Conservation (phyloP, 768 basidiomycete genomes). For the Paxillus ammoniavirescens region DNA sequence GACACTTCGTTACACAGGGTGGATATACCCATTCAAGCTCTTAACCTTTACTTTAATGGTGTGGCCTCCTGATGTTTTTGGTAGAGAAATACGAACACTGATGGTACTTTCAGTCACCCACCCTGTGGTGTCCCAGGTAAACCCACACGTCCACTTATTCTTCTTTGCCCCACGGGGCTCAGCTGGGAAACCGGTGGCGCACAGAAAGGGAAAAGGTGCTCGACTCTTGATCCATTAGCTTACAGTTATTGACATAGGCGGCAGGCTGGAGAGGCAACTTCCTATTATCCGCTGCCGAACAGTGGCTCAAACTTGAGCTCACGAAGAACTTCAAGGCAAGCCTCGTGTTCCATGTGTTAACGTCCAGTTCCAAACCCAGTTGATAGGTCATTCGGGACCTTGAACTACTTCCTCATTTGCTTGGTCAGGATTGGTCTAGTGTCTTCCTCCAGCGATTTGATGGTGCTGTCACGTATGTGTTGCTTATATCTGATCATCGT, state of each 20-base stretch:
- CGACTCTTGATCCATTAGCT: not conserved
- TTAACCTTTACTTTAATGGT: conserved; percentile 91
- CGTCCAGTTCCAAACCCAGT: not conserved
- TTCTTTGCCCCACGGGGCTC: conserved; percentile 92
- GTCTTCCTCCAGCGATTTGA: conserved; percentile 96
- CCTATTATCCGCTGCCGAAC: conserved; percentile 86
- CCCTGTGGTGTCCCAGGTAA: conserved; percentile 93
- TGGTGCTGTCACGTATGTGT: conserved; percentile 76
- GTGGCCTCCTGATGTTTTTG: not conserved
- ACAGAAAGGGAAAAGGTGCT: conserved; percentile 86
- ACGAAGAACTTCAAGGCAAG: conserved; percentile 91
- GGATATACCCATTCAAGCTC: conserved; percentile 89
- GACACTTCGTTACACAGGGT: conserved; percentile 48
- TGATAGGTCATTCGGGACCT: conserved; percentile 85
- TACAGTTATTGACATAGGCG: not conserved
- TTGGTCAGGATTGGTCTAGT: conserved; percentile 95
- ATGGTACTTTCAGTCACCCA: conserved; percentile 63
- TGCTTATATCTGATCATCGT: conserved; percentile 6
- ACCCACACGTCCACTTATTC: conserved; percentile 88
- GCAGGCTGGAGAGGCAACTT: conserved; percentile 95
- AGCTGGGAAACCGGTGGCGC: conserved; percentile 90
- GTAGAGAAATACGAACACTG: conserved; percentile 1
- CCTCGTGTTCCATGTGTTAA: not conserved
- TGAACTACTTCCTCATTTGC: conserved; percentile 88
- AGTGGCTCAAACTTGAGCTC: conserved; percentile 92